phyloP scores from a whole-genome alignment of 2,329 filamentous ascomycete genomes.

The Aureobasidium subglaciale region DNA sequence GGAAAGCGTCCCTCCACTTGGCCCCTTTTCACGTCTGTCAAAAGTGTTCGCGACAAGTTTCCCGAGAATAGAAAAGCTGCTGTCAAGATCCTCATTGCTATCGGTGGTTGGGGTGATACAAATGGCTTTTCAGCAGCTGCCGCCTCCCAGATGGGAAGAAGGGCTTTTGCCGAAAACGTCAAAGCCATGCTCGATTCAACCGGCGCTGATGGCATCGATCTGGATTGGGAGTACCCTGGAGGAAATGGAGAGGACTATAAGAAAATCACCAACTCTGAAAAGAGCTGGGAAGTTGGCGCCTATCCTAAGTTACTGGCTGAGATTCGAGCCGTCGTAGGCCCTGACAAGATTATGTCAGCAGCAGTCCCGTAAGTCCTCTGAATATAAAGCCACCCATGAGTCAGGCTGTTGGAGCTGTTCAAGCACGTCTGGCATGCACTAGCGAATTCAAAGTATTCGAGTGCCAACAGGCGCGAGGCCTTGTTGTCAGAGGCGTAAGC shows the following conservation, averaged over 20 bases:
- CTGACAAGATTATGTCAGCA: slow-evolving; percentile 55
- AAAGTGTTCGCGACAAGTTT: slow-evolving; percentile 43
- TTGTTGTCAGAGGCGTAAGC: too few species aligned
- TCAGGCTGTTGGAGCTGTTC: background rate
- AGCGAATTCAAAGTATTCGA: too few species aligned
- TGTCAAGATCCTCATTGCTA: slow-evolving; percentile 61
- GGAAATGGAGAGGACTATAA: slow-evolving; percentile 67
- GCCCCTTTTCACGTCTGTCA: slow-evolving; percentile 49
- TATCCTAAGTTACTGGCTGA: slow-evolving; percentile 56
- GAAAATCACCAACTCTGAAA: slow-evolving; percentile 50
- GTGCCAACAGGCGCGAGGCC: too few species aligned
- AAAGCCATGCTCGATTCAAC: slow-evolving; percentile 54
- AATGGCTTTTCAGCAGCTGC: slow-evolving; percentile 55
- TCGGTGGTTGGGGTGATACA: slow-evolving; percentile 69
- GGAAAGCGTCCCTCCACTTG: slow-evolving; percentile 31
- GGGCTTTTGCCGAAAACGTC: slow-evolving; percentile 57
- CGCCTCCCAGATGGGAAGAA: slow-evolving; percentile 44
- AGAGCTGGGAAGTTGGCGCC: slow-evolving; percentile 52
- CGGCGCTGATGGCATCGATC: slow-evolving; percentile 59
- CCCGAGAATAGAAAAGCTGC: slow-evolving; percentile 53
- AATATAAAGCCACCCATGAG: background rate
- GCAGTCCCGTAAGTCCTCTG: slow-evolving; percentile 47
- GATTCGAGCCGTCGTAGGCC: slow-evolving; percentile 52
- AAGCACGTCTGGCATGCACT: too few species aligned
- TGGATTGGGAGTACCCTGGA: slow-evolving; percentile 60